phyloP scores from a whole-genome alignment of 371 early-diverging fungal species.

The Haplosporangium sp. region DNA sequence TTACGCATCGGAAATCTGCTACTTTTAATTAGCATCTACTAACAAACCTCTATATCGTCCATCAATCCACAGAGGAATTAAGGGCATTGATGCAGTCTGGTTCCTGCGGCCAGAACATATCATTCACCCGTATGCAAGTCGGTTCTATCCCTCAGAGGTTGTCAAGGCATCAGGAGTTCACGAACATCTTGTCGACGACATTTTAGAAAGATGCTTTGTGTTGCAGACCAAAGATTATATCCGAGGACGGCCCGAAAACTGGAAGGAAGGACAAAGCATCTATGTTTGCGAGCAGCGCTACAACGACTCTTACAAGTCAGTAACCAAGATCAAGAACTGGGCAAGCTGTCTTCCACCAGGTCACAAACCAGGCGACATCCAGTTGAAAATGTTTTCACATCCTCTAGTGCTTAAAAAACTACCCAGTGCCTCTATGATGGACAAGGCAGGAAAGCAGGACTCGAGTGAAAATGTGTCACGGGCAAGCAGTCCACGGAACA shows the following conservation, averaged over 20 bases:
- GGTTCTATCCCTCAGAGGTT: conserved; percentile 48
- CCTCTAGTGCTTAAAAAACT: conserved; percentile 31
- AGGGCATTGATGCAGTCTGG: conserved; percentile 45
- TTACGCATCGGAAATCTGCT: neutral
- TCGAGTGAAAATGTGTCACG: conserved; percentile 11
- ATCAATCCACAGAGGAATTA: too few relatives aligned
- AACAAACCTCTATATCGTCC: neutral
- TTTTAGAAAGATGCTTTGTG: conserved; percentile 36
- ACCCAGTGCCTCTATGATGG: conserved; percentile 37
- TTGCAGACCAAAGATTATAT: conserved; percentile 39
- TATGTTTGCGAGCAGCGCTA: conserved; percentile 55
- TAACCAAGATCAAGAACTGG: conserved; percentile 55
- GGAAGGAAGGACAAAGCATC: conserved; percentile 42
- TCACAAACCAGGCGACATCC: conserved; percentile 12
- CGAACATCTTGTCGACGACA: conserved; percentile 35
- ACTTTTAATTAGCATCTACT: neutral
- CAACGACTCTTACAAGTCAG: conserved; percentile 45
- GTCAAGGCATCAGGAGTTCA: conserved; percentile 42
- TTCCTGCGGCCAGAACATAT: conserved; percentile 52
- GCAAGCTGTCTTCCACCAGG: conserved; percentile 33
- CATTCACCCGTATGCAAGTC: conserved; percentile 44
- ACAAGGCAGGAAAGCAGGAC: conserved; percentile 26
- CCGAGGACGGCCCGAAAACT: conserved; percentile 40
- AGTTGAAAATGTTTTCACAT: conserved; percentile 16
- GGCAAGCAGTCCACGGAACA: conserved; percentile 7